These are phyloP conservation scores for Colletotrichum higginsianum DNA, from an alignment of 2,329 filamentous ascomycete genomes.

Conservation along the genomic window DNA sequence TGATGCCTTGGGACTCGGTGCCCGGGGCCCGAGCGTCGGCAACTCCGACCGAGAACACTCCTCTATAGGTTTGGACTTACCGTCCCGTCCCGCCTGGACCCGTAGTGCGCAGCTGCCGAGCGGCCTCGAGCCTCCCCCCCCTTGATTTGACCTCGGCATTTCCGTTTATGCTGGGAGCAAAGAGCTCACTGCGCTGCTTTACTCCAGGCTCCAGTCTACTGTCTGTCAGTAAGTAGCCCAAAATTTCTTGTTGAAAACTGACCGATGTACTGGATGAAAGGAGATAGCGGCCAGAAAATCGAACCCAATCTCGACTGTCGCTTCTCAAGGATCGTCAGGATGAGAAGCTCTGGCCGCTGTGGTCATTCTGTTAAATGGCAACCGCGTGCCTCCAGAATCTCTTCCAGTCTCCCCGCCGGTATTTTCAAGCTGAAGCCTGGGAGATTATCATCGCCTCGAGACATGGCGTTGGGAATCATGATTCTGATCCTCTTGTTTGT, in stretches of 20 bases:
- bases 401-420: too few relatives aligned
- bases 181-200: neutral
- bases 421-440: neutral
- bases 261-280: neutral
- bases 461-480: neutral
- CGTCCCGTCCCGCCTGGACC: slow-evolving; percentile 31
- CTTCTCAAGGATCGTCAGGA: neutral
- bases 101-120: slow-evolving; percentile 6
- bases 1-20: slow-evolving; percentile 6
- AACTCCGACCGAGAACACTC: slow-evolving; percentile 18
- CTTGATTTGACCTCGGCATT: neutral
- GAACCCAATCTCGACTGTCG: neutral
- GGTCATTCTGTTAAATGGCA: too few relatives aligned
- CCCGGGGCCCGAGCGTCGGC: slow-evolving; percentile 20
- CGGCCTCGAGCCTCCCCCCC: neutral
- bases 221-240: neutral
- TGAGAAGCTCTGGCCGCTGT: neutral
- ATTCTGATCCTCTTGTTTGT: neutral
- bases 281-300: neutral
- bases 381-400: too few relatives aligned
- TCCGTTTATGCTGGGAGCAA: neutral
- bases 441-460: neutral
- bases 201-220: neutral
- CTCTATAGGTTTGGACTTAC: neutral
- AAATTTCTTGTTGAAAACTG: neutral